Percentiles rank a stretch among this genome's conserved stretches.
These are phyloP conservation scores for Ophiostoma australiae DNA, from an alignment of 2,329 filamentous ascomycete genomes.

Conservation along the genomic window DNA sequence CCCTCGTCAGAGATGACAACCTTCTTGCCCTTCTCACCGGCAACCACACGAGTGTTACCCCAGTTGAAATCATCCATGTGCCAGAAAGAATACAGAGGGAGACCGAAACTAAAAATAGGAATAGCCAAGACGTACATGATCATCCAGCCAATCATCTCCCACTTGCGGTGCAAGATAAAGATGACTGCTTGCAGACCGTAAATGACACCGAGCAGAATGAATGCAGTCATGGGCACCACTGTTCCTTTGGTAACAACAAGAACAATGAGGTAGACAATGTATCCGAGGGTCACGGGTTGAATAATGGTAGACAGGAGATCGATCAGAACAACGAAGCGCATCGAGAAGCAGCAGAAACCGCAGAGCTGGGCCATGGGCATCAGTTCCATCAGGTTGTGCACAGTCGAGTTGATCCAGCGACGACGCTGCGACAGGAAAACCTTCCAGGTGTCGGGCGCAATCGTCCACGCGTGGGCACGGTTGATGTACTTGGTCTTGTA, in stretches of 20 bases:
- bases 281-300: constrained; percentile 84
- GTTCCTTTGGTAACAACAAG: constrained; percentile 57
- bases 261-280: constrained; percentile 84
- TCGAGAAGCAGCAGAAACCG: constrained; percentile 99
- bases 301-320: constrained; percentile 89
- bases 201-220: constrained; percentile 87
- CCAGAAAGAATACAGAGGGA: constrained; percentile 96
- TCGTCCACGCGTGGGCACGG: constrained; percentile 89
- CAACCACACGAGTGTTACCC: constrained; percentile 97
- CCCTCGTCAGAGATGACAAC: constrained; percentile 93
- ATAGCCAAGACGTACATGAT: constrained; percentile 88
- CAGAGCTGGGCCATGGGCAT: constrained; percentile 91
- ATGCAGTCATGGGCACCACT: constrained; percentile 74
- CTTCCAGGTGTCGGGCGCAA: constrained; percentile 87
- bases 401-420: constrained; percentile 98
- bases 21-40: constrained; percentile 87
- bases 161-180: constrained; percentile 93
- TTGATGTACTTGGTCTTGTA: constrained; percentile 99
- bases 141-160: constrained; percentile 99
- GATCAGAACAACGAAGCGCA: constrained; percentile 95
- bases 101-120: constrained; percentile 82
- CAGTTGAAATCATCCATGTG: constrained; percentile 99
- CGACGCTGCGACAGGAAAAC: constrained; percentile 98
- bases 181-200: constrained; percentile 96
- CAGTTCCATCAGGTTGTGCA: constrained; percentile 94